Base-by-base conservation (phyloP, 208 protist species). In the Naegleria gruberi region DNA sequence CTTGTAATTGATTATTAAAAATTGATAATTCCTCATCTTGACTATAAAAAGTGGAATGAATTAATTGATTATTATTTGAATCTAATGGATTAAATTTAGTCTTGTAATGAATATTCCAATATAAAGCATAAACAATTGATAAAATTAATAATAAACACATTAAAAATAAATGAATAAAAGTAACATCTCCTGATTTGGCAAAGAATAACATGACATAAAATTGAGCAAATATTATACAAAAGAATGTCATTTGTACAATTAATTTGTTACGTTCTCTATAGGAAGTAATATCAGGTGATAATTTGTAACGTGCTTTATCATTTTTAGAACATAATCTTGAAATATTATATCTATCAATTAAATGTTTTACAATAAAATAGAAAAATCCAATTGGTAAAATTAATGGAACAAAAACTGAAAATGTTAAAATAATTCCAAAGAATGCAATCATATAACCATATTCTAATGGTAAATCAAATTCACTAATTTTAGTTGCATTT, bases 331-430 rank as follows among this genome's bases (percentile, higher is more conserved):
- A 87, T 10, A 87, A n/a, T 55, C 41, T 87, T 55, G 43, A 42
- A 55, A 87, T 87, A 55, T 87, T 87, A 43, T 87, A 41, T 55
- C 83, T 7, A 55, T 87, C 83, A 34, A 87, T 51, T 23, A 34
- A 19, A 40, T 87, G 42, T 23, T 87, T 87, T 0, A 40, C 34
- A 10, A 87, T 40, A 41, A 55, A 87, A 23, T 87, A 87, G n/a
- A 87, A 15, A 34, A 87, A 34, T 55, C 83, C 83, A 87, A 87
- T 23, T 7, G 12, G 42, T 23, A 87, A 40, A 12, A 87, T 51
- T n/a, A 87, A 34, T 45, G 83, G 83, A 47, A 40, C 34, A 37
- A 87, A 87, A 19, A 87, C 43, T 34, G 23, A 34, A 40, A 42
- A 87, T 10, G 8, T 55, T 19, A 87, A 41, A 8, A 55, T 40